These are phyloP conservation scores for Paramecium caudatum DNA, from an alignment of 73 alveolate species.

Conservation along the genomic window DNA sequence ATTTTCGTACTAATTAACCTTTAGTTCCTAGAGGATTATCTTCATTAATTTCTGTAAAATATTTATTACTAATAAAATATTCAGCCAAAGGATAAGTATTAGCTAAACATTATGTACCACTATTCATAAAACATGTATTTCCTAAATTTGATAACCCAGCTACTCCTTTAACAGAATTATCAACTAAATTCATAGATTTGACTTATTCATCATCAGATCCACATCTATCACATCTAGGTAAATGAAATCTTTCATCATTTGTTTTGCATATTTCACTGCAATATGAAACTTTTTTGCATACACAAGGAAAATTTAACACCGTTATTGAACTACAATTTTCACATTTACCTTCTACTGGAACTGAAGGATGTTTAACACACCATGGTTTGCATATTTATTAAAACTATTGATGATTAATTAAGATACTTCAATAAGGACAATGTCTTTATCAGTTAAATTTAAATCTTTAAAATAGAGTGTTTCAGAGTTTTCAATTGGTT, in stretches of 20 bases:
- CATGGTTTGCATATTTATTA: constrained; percentile 7
- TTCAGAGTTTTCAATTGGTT: not conserved
- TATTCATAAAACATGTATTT: constrained; percentile 99
- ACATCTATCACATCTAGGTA: constrained; percentile 78
- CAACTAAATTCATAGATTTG: not conserved
- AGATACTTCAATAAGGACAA: constrained; percentile 26
- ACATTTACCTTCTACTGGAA: constrained; percentile 78
- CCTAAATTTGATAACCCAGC: constrained; percentile 97
- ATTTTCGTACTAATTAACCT: constrained; percentile 81
- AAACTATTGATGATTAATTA: not conserved
- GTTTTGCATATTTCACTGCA: constrained; percentile 79
- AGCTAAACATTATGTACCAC: constrained; percentile 95
- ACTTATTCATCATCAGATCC: constrained; percentile 74
- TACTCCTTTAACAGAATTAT: constrained; percentile 81
- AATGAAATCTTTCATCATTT: constrained; percentile 82
- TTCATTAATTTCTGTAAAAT: constrained; percentile 87
- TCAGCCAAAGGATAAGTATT: constrained; percentile 90
- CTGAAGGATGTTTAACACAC: constrained; percentile 68
- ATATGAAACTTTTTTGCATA: constrained; percentile 81
- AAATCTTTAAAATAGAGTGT: not conserved
- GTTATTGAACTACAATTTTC: constrained; percentile 76
- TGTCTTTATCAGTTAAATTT: not conserved
- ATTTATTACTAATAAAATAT: constrained; percentile 84
- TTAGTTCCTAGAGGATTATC: constrained; percentile 95
- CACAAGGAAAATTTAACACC: constrained; percentile 72